These are phyloP conservation scores for Epichloe coenophiala DNA, from an alignment of 2,329 filamentous ascomycete genomes.

Conservation along the genomic window DNA sequence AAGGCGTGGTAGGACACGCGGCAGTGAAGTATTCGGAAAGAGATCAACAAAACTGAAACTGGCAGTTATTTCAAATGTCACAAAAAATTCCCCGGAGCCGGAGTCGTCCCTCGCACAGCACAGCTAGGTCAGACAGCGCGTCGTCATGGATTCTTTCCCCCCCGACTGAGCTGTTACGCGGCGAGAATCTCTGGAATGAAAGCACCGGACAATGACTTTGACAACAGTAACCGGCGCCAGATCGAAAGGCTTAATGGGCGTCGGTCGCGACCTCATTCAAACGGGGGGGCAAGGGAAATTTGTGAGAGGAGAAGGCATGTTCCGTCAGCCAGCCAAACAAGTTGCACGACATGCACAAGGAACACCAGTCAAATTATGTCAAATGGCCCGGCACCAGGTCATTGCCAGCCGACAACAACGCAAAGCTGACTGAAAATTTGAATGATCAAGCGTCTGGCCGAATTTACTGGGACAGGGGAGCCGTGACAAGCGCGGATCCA, in stretches of 20 bases:
- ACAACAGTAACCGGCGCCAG: not conserved
- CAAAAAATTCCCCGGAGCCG: not conserved
- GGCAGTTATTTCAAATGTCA: not conserved
- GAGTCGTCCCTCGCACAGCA: not conserved
- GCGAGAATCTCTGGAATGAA: not conserved
- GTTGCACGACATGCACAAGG: not conserved
- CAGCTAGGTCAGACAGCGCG: not conserved
- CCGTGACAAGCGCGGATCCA: not conserved
- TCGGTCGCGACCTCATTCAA: not conserved
- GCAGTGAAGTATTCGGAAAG: not conserved
- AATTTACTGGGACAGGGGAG: not conserved
- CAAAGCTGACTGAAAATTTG: not conserved
- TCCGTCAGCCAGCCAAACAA: not conserved
- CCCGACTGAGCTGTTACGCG: not conserved
- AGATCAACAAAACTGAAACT: not conserved
- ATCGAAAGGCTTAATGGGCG: not conserved
- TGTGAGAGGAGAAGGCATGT: not conserved
- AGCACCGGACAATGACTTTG: not conserved
- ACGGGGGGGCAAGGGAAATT: not conserved
- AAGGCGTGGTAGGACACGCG: not conserved
- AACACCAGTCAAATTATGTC: too few species aligned
- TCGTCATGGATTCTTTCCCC: not conserved
- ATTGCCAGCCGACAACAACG: not conserved
- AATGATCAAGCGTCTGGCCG: not conserved
- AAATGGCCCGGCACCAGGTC: too few species aligned